A percentile compares a stretch with the other conserved stretches of the same genome.
phyloP scores from a whole-genome alignment of 2,329 filamentous ascomycete genomes.

The Arachnomyces sp. region DNA sequence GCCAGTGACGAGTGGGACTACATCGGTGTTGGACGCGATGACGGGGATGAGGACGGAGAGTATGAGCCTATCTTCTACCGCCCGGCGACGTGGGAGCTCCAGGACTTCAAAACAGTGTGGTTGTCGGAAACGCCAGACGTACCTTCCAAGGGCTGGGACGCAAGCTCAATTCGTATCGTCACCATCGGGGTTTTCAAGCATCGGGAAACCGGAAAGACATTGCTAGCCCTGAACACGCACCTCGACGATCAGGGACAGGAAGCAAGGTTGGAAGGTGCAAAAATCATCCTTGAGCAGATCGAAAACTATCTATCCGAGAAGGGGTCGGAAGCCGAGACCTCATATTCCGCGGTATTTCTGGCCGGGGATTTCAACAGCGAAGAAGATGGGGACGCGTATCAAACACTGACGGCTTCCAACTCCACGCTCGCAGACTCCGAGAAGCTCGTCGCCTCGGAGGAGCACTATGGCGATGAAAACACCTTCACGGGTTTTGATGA shows the following conservation, averaged over 20 bases:
- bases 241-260: constrained; percentile 47
- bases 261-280: constrained; percentile 44
- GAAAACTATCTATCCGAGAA: constrained; percentile 21
- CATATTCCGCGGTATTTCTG: constrained; percentile 41
- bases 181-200: constrained; percentile 49
- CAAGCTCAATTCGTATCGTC: constrained; percentile 47
- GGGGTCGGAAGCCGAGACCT: constrained; percentile 10
- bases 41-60: constrained; percentile 61
- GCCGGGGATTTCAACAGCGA: constrained; percentile 52
- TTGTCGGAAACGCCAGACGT: constrained; percentile 62
- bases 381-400: constrained; percentile 46
- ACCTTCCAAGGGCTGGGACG: constrained; percentile 68
- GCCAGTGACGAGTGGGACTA: constrained; percentile 39
- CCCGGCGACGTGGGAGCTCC: constrained; percentile 51
- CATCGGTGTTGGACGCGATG: constrained; percentile 53
- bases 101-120: constrained; percentile 62
- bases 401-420: constrained; percentile 34
- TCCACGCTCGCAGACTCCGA: constrained; percentile 33
- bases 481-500: constrained; percentile 50
- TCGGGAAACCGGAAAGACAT: constrained; percentile 27
- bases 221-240: constrained; percentile 51
- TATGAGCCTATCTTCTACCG: constrained; percentile 75
- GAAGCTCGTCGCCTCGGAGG: constrained; percentile 25
- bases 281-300: constrained; percentile 42
- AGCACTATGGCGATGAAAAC: constrained; percentile 43